Evolutionary conservation across 768 basidiomycete genomes (phyloP), one percentile per base, ranked within the genome.

Genomic region (Psilocybe sp.): DNA sequence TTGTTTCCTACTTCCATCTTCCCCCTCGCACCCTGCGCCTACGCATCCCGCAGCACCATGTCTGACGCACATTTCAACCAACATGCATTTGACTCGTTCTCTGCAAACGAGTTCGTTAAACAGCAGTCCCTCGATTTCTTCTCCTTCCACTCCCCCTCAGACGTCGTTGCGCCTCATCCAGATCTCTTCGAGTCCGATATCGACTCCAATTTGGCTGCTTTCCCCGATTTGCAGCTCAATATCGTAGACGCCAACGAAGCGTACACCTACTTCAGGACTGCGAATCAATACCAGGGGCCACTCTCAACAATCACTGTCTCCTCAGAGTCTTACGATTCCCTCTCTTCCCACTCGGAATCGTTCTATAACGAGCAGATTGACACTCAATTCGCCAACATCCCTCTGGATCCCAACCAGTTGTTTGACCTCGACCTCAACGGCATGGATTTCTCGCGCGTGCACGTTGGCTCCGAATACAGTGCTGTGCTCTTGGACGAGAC

Each of bases 181-280:
- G 89, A 91, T 75, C 76, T 82, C 55, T 92, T 92, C 72, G 90
- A 92, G 65, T 79, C 79, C 45, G 90, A 92, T 69, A 79, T 92
- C 61, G 89, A 90, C 69, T 74, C 73, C 32, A 79, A 73, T 70
- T 80, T 89, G 60, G 81, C 81, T 59, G 81, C 78, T 39, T 79
- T 84, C 64, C 81, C 86, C 72, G 77, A 82, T 64, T 76, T 82
- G 49, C 80, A 84, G 64, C 75, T 83, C 54, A 72, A 83, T 56
- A 78, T 80, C 59, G 80, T 87, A 53, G 81, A 82, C 65, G 77
- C 76, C 56, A 80, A 78, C 70, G 80, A 81, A 69, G 74, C 81
- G 50, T 87, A 84, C 73, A 73, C 77, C 57, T 78, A 78, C 69
- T 73, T 84, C 56, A 77, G 84, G 66, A 74, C 81, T 49, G 80